Evolutionary conservation across 768 basidiomycete genomes (phyloP), one percentile per base, ranked within the genome.

Genomic region (Favolaschia claudopus): DNA sequence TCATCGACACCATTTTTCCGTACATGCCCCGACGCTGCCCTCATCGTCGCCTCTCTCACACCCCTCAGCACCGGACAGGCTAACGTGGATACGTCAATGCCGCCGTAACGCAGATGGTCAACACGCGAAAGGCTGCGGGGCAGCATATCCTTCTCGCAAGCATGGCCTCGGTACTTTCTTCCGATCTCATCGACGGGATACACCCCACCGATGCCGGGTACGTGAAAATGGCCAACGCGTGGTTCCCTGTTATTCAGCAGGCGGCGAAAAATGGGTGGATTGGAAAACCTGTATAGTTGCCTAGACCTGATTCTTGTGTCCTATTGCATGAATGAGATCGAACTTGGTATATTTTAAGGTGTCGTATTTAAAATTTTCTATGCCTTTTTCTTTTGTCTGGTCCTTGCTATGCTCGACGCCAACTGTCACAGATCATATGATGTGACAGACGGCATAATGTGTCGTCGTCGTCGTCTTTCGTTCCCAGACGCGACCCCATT

Each of bases 201-300:
- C 64, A 65, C 33, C 60, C 64, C 6, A 58, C 31, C 32, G 43
- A 65, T 37, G 64, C 55, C 12, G 64, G 64, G 9, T 62, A 62
- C 34, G 37, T 58, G 37, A 58, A 52, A 36, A 57, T 65, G 54
- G 64, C 45, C 10, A 52, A 65, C 25, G 64, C 45, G 28, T 65
- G 55, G 60, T 49, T 58, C 55, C 52, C 58, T 2, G 60, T 37
- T 3, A 29, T 64, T 7, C 29, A 64, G 45, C 47, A 55, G 39
- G 63, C 60, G 33, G 50, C 37, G 6, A 40, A 31, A 38, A 60
- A 51, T 27, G 63, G 63, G 34, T 64, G 63, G 63, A 62, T 64
- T 32, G 58, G 57, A n/a, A 31, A 13, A 24, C 52, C 57, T 2
- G 57, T 52, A n/a, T n/a, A n/a, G n/a, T n/a, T n/a, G n/a, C n/a